phyloP scores from a whole-genome alignment of 2,329 filamentous ascomycete genomes.

The Hypoxylon sp. region DNA sequence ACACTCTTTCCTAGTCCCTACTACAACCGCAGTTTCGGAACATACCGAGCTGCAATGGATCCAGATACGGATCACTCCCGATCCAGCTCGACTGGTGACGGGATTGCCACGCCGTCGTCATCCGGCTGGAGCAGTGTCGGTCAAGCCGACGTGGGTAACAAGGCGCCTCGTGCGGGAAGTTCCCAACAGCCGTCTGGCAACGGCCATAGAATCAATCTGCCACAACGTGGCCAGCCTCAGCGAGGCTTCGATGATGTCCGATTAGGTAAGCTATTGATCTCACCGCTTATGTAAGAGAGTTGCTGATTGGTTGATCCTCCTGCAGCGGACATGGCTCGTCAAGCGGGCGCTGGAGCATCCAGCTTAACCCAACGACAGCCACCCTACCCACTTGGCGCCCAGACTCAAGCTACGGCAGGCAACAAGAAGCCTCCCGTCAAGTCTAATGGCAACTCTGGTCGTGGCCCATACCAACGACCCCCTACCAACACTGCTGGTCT shows the following conservation, averaged over 20 bases:
- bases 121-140: slow-evolving; percentile 4
- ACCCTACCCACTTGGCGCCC: neutral
- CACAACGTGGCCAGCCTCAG: neutral
- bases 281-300: neutral
- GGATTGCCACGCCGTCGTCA: neutral
- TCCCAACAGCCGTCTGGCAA: neutral
- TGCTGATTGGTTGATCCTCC: slow-evolving; percentile 1
- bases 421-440: neutral
- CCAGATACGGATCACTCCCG: neutral
- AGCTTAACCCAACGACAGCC: neutral
- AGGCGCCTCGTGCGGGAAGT: neutral
- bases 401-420: neutral
- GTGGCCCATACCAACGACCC: neutral
- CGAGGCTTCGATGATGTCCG: too few species aligned
- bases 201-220: neutral
- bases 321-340: neutral
- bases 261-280: neutral
- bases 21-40: neutral
- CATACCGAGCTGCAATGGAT: slow-evolving; percentile 12
- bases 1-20: neutral
- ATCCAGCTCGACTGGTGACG: neutral
- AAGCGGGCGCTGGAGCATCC: neutral
- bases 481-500: slow-evolving; percentile 21
- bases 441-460: slow-evolving; percentile 1
- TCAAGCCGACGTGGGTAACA: neutral